Conservation (phyloP, 2,329 filamentous ascomycete genomes). For the Pleurostoma richardsiae region DNA sequence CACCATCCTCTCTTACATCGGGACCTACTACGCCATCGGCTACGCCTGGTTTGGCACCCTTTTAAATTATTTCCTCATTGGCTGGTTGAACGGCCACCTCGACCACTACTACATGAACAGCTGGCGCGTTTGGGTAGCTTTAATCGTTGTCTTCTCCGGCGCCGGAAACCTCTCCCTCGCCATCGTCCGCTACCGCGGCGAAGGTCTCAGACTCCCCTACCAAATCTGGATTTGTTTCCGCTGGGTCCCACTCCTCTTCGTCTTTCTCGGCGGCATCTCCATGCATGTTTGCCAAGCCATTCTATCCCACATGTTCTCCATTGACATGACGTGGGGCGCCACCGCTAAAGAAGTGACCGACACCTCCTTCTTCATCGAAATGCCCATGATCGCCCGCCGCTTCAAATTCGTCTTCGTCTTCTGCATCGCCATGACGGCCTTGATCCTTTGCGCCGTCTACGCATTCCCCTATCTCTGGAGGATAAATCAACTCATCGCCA, state of each 20-base stretch:
- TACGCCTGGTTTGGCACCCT: slow-evolving; percentile 70
- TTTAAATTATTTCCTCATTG: slow-evolving; percentile 69
- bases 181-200: slow-evolving; percentile 66
- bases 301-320: slow-evolving; percentile 75
- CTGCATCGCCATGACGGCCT: slow-evolving; percentile 16
- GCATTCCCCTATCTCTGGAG: slow-evolving; percentile 18
- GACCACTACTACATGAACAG: slow-evolving; percentile 77
- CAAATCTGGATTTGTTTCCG: slow-evolving; percentile 61
- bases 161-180: slow-evolving; percentile 69
- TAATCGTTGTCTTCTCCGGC: slow-evolving; percentile 72
- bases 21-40: slow-evolving; percentile 74
- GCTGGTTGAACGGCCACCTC: slow-evolving; percentile 71
- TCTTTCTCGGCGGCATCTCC: slow-evolving; percentile 78
- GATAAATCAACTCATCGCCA: slow-evolving; percentile 2
- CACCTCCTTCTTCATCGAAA: slow-evolving; percentile 79
- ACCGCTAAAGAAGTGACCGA: slow-evolving; percentile 78
- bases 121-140: slow-evolving; percentile 75
- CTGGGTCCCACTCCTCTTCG: slow-evolving; percentile 67
- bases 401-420: slow-evolving; percentile 26
- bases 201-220: slow-evolving; percentile 55
- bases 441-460: slow-evolving; percentile 20
- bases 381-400: slow-evolving; percentile 58
- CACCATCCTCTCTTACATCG: slow-evolving; percentile 71
- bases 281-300: slow-evolving; percentile 78
- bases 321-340: slow-evolving; percentile 81